Conservation (phyloP, 768 basidiomycete species). For the Naganishia vishniacii region DNA sequence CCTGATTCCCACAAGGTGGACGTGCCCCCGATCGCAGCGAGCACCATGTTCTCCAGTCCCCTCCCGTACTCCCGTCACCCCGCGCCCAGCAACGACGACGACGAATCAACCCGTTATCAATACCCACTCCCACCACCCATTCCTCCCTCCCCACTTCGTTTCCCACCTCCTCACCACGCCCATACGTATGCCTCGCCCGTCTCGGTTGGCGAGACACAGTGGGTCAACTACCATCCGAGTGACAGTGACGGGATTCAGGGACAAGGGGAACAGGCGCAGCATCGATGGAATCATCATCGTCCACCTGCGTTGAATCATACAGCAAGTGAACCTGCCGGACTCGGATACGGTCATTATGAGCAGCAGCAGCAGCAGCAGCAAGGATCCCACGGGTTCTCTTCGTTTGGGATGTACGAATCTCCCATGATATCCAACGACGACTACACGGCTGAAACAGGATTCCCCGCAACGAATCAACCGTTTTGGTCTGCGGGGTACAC, state of each 20-base stretch:
- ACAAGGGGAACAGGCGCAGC: background rate
- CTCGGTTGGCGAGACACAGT: background rate
- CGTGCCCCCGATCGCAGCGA: too few species aligned
- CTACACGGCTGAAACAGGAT: too few species aligned
- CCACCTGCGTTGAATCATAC: too few species aligned
- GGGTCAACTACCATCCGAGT: too few species aligned
- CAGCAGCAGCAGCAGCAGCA: too few species aligned
- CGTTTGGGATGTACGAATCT: too few species aligned
- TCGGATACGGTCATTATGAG: too few species aligned
- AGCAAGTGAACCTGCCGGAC: too few species aligned
- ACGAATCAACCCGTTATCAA: background rate
- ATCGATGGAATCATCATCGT: background rate
- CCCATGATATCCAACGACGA: too few species aligned
- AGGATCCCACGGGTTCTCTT: too few species aligned
- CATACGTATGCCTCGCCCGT: background rate
- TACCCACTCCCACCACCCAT: background rate
- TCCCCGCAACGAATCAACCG: too few species aligned
- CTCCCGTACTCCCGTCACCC: background rate
- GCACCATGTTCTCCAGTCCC: conserved; percentile 6
- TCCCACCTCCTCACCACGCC: background rate
- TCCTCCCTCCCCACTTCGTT: background rate
- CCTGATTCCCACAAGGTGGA: background rate
- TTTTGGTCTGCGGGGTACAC: too few species aligned
- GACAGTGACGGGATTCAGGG: background rate
- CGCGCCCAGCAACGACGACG: background rate